Conservation (phyloP, 139 green algal genomes). For the Chlorella sp. region DNA sequence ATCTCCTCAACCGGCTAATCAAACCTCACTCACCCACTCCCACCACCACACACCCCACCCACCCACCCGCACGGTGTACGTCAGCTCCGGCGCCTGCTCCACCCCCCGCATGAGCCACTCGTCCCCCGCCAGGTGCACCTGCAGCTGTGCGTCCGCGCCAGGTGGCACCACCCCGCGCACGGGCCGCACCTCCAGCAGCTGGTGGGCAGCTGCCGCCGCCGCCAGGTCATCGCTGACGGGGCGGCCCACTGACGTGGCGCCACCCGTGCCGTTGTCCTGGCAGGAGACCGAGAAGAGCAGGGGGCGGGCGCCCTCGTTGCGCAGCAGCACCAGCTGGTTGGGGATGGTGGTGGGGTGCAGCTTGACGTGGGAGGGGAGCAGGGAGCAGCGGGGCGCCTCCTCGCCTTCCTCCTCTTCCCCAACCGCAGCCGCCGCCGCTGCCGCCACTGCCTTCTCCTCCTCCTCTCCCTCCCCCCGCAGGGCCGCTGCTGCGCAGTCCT, state of each 20-base stretch:
- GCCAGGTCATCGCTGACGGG: not conserved
- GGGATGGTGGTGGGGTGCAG: constrained; percentile 33
- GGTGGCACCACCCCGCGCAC: constrained; percentile 27
- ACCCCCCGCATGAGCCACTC: constrained; percentile 8
- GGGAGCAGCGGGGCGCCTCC: not conserved
- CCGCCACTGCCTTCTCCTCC: not conserved
- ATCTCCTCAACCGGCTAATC: too few relatives aligned
- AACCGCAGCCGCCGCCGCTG: not conserved
- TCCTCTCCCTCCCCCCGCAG: not conserved
- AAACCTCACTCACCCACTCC: not conserved
- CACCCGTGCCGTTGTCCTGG: not conserved
- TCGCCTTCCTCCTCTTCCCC: not conserved
- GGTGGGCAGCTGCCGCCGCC: constrained; percentile 20
- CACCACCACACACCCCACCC: too few relatives aligned
- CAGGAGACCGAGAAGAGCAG: constrained; percentile 25
- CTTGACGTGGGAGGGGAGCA: constrained; percentile 25
- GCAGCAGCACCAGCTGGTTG: constrained; percentile 32
- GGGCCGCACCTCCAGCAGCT: constrained; percentile 36
- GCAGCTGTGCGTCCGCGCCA: constrained; percentile 3
- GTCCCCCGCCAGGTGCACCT: constrained; percentile 22
- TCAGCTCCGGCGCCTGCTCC: not conserved
- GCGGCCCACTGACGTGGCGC: not conserved
- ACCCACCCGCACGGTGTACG: not conserved
- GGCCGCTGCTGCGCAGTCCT: constrained; percentile 2
- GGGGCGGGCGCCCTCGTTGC: constrained; percentile 29